Conservation (phyloP, 192 early-diverging fungal genomes). For the Thamnidium elegans region DNA sequence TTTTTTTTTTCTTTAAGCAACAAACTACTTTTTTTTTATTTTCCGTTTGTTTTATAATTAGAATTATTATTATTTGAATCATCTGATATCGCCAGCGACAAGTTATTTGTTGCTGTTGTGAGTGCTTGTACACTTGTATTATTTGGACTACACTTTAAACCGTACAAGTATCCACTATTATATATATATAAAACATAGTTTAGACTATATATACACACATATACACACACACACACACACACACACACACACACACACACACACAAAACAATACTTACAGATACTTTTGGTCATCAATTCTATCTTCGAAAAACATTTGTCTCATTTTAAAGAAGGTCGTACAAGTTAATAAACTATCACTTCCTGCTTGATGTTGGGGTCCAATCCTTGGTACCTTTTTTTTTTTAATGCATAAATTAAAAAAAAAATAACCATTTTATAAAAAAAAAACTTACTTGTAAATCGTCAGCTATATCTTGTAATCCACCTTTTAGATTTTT, state of each 20-base stretch:
- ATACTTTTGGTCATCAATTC: conserved; percentile 92
- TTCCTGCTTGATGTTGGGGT: conserved; percentile 98
- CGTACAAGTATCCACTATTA: conserved; percentile 19
- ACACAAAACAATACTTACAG: conserved; percentile 49
- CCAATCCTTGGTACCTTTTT: conserved; percentile 77
- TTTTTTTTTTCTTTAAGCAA: too few species aligned
- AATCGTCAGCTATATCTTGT: conserved; percentile 97
- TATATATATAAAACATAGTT: neutral
- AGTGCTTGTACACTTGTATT: conserved; percentile 7
- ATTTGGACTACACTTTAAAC: conserved; percentile 20
- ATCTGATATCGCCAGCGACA: conserved; percentile 4
- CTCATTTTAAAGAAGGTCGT: conserved; percentile 99
- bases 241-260: too few species aligned
- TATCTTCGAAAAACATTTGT: conserved; percentile 93
- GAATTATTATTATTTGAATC: neutral
- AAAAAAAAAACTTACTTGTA: conserved; percentile 59
- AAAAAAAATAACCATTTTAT: neutral
- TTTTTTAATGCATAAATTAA: conserved; percentile 31
- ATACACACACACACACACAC: too few species aligned
- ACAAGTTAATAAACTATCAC: conserved; percentile 93
- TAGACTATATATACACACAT: too few species aligned
- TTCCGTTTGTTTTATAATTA: conserved; percentile 9
- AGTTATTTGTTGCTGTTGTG: conserved; percentile 11
- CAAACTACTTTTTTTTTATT: too few species aligned
- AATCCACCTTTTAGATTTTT: conserved; percentile 95